phyloP scores from a whole-genome alignment of 306 rosid species.

The Senna tora region DNA sequence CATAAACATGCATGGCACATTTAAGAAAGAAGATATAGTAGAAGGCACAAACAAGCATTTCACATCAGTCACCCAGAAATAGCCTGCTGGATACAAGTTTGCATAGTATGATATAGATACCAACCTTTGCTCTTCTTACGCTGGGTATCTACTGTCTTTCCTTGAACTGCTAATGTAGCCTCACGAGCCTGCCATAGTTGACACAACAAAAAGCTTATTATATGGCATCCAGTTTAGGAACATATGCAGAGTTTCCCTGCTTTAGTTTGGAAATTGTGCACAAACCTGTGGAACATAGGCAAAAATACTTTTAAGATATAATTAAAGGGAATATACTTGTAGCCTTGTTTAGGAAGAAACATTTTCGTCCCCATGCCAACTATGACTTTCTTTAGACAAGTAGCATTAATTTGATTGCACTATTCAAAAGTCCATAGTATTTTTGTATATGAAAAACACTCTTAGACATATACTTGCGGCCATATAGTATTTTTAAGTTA shows the following conservation, averaged over 20 bases:
- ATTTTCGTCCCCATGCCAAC: neutral
- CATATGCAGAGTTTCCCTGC: neutral
- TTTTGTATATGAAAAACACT: neutral
- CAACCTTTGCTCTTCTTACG: conserved; percentile 96
- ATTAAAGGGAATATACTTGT: neutral
- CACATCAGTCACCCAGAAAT: neutral
- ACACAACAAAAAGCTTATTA: conserved; percentile 18
- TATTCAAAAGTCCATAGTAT: neutral
- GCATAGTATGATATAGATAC: conserved; percentile 32
- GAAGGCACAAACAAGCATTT: conserved; percentile 24
- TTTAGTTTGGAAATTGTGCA: neutral
- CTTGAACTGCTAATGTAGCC: conserved; percentile 85
- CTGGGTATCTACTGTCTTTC: conserved; percentile 89
- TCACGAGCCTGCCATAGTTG: conserved; percentile 82
- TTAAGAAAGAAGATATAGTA: neutral
- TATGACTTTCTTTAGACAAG: neutral
- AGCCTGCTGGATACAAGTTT: conserved; percentile 15
- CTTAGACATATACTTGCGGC: conserved; percentile 20
- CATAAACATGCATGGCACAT: conserved; percentile 5
- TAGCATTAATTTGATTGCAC: neutral
- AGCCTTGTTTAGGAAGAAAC: neutral
- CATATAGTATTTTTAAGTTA: conserved; percentile 3
- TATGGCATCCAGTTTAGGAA: neutral
- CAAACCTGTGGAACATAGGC: neutral
- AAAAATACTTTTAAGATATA: neutral